A percentile compares a stretch with the other conserved stretches of the same genome.
phyloP scores from a whole-genome alignment of 2,329 filamentous ascomycete species.

The Trichoderma atrobrunneum region DNA sequence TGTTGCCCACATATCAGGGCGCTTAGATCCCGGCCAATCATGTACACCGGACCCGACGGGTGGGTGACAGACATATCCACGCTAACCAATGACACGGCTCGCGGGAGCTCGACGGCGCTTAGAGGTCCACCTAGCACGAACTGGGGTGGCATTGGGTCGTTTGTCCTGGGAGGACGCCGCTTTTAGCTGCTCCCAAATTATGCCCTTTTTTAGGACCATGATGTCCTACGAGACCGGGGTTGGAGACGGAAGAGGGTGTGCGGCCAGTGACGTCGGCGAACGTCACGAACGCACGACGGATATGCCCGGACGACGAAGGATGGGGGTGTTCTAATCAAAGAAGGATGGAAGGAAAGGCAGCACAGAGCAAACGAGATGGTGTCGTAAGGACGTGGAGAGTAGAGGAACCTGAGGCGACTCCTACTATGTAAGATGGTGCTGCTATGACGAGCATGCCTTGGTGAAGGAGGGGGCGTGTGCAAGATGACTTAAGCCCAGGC shows the following conservation, averaged over 20 bases:
- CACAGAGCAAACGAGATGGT: neutral
- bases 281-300: conserved; percentile 14
- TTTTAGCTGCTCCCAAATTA: conserved; percentile 7
- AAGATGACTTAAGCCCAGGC: neutral
- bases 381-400: neutral
- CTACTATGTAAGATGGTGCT: neutral
- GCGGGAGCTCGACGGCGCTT: conserved; percentile 34
- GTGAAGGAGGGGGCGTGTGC: conserved; percentile 5
- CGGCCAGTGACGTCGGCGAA: conserved; percentile 19
- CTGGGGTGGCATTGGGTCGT: conserved; percentile 29
- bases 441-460: conserved; percentile 5
- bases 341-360: conserved; percentile 1
- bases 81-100: conserved; percentile 29
- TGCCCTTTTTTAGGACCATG: neutral
- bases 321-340: neutral
- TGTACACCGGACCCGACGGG: conserved; percentile 23
- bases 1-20: conserved; percentile 26
- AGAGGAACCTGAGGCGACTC: neutral
- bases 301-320: conserved; percentile 7
- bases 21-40: conserved; percentile 38
- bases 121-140: conserved; percentile 25
- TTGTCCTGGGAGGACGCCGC: conserved; percentile 12
- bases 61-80: conserved; percentile 33
- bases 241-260: conserved; percentile 16
- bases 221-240: conserved; percentile 11